Evolutionary conservation across 2,329 filamentous ascomycete species (phyloP).

Genomic region (Colletotrichum sansevieriae): DNA sequence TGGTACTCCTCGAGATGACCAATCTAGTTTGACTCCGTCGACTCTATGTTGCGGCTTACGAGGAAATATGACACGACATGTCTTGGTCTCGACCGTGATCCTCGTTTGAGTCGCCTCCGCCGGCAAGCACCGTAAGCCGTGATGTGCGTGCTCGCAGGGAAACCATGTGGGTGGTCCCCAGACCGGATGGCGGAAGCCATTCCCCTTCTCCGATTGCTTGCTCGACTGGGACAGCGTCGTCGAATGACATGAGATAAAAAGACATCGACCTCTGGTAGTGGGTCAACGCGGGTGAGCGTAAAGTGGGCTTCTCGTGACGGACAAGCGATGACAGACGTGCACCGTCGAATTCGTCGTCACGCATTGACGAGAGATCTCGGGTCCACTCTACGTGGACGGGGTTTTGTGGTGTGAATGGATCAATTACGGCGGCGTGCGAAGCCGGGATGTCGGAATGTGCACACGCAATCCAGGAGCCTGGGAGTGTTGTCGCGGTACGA

Average conservation of each 20-base stretch:
- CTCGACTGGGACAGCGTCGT: conserved; percentile 9
- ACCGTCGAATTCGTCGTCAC: conserved; percentile 22
- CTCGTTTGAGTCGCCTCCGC: neutral
- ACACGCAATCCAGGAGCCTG: neutral
- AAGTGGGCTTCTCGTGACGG: conserved; percentile 18
- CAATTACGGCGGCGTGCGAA: conserved; percentile 12
- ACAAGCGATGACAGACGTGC: conserved; percentile 12
- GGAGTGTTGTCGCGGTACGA: neutral
- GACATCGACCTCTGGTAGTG: conserved; percentile 8
- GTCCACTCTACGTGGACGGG: neutral
- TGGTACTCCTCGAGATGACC: neutral
- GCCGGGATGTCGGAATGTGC: neutral
- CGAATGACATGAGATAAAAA: conserved; percentile 10
- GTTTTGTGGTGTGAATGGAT: conserved; percentile 12
- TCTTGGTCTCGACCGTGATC: conserved; percentile 13
- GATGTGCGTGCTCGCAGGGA: conserved; percentile 28
- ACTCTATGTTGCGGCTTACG: conserved; percentile 22
- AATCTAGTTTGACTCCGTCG: conserved; percentile 3
- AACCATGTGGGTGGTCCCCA: conserved; percentile 32
- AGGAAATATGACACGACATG: conserved; percentile 19
- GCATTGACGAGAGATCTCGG: conserved; percentile 23
- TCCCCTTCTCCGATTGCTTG: conserved; percentile 18
- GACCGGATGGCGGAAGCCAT: conserved; percentile 30
- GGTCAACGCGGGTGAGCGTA: conserved; percentile 26
- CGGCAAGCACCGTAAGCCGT: conserved; percentile 10